Conservation (phyloP, 106 monocot species). For the Alisma plantagoaquatica region DNA sequence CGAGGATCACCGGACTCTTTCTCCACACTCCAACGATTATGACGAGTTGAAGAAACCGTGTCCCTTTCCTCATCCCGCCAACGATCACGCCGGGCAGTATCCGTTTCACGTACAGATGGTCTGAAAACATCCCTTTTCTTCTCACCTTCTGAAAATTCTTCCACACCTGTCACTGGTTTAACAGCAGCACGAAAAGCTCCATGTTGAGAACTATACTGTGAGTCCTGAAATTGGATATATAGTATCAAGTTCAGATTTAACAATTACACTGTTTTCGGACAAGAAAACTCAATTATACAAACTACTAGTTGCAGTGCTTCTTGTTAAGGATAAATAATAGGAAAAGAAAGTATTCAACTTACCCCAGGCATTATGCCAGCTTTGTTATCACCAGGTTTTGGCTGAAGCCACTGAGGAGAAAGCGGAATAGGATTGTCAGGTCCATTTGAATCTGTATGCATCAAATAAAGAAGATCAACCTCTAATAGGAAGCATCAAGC, state of each 20-base stretch:
- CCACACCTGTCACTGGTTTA: conserved; percentile 26
- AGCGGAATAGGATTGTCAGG: conserved; percentile 65
- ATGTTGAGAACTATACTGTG: conserved; percentile 26
- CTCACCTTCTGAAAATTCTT: conserved; percentile 31
- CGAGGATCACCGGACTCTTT: conserved; percentile 53
- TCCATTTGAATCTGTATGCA: conserved; percentile 58
- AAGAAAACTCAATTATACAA: too few species aligned
- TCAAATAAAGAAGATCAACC: neutral
- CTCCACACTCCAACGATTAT: conserved; percentile 62
- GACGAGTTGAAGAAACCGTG: conserved; percentile 37
- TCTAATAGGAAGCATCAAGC: too few species aligned
- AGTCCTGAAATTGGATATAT: conserved; percentile 64
- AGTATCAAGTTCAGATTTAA: too few species aligned
- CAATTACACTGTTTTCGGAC: too few species aligned
- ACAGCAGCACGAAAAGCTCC: conserved; percentile 22
- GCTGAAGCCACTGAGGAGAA: conserved; percentile 97
- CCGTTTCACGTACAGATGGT: conserved; percentile 44
- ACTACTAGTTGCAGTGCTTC: too few species aligned
- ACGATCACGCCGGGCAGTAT: conserved; percentile 51
- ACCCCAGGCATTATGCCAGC: conserved; percentile 33
- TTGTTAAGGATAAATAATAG: too few species aligned
- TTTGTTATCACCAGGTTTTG: conserved; percentile 67
- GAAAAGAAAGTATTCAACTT: conserved; percentile 3
- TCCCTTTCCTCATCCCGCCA: conserved; percentile 99
- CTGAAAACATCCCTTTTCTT: conserved; percentile 65